Evolutionary conservation across 176 grass and related monocot genomes (phyloP).

Genomic region (Cymbopogon citratus): DNA sequence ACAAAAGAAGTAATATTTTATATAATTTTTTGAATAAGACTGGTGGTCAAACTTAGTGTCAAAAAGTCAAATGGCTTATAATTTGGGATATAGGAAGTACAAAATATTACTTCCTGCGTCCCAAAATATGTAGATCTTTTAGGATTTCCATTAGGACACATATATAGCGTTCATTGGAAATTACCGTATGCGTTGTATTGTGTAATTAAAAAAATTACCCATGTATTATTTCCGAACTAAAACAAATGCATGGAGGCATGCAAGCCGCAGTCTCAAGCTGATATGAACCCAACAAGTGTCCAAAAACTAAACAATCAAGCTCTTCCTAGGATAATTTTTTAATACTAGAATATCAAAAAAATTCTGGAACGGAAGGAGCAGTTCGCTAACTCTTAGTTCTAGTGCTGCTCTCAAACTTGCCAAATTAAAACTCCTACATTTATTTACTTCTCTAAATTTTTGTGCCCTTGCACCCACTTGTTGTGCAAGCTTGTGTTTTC

Average conservation of each 20-base stretch:
- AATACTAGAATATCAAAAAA: background rate
- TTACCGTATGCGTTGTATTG: too few species aligned
- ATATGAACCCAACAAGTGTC: background rate
- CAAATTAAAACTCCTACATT: background rate
- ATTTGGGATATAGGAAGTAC: too few species aligned
- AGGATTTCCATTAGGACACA: background rate
- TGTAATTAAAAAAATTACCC: too few species aligned
- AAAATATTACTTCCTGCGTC: background rate
- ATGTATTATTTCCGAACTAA: background rate
- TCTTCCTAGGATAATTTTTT: background rate
- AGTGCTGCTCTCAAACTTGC: background rate
- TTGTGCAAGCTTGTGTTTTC: slow-evolving; percentile 24
- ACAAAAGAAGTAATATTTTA: too few species aligned
- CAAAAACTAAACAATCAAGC: background rate
- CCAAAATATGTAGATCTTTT: background rate
- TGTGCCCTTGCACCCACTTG: slow-evolving; percentile 23
- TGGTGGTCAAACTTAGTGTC: too few species aligned
- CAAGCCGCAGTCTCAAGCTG: background rate
- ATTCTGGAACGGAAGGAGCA: background rate
- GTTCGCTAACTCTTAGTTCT: background rate
- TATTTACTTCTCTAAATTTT: background rate
- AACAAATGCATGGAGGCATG: background rate
- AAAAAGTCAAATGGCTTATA: too few species aligned
- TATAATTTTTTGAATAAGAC: too few species aligned
- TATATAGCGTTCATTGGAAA: background rate